These are phyloP conservation scores for Calycina marina DNA, from an alignment of 2,329 filamentous ascomycete genomes.

Conservation along the genomic window DNA sequence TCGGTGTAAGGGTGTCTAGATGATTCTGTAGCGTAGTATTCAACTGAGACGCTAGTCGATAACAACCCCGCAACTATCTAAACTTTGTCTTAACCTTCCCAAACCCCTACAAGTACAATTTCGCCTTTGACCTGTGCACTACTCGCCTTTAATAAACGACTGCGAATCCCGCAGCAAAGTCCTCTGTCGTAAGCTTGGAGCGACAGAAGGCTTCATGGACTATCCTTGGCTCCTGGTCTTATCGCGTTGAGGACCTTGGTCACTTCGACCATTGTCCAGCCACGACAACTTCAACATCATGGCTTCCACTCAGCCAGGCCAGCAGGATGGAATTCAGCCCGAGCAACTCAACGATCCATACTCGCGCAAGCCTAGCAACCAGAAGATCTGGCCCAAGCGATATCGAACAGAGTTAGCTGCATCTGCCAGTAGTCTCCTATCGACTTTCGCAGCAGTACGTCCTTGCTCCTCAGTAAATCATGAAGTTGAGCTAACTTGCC, in stretches of 20 bases:
- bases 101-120: too few species aligned
- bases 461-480: conserved; percentile 1
- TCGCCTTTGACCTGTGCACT: too few species aligned
- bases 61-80: conserved; percentile 13
- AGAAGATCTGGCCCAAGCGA: conserved; percentile 49
- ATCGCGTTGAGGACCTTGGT: conserved; percentile 46
- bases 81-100: too few species aligned
- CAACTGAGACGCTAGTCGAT: too few species aligned
- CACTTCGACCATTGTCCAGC: conserved; percentile 32
- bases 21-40: too few species aligned
- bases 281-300: conserved; percentile 26
- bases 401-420: conserved; percentile 74
- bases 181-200: conserved; percentile 11
- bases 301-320: conserved; percentile 24
- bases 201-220: conserved; percentile 34
- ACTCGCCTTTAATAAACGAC: too few species aligned
- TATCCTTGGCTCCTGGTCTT: conserved; percentile 34
- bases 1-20: too few species aligned
- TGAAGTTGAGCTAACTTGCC: conserved; percentile 5
- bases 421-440: conserved; percentile 61
- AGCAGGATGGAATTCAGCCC: conserved; percentile 14
- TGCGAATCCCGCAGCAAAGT: conserved; percentile 15
- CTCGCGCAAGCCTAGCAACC: conserved; percentile 6
- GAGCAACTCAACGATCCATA: conserved; percentile 5
- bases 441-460: conserved; percentile 55